Conservation (phyloP, 768 basidiomycete species). For the Suillus plorans region DNA sequence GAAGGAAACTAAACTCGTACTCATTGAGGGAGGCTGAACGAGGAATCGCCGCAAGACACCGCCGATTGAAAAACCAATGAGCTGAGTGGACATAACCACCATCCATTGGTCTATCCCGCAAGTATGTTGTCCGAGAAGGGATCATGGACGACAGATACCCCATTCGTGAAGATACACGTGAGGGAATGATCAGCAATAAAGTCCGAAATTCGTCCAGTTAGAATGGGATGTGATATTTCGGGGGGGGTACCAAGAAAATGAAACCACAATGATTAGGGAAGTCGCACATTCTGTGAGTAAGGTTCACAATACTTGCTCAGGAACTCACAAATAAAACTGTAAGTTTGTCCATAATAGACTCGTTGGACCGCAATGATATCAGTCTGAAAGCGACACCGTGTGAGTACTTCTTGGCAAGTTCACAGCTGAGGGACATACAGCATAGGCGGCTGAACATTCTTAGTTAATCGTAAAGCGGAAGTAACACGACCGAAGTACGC, state of each 20-base stretch:
- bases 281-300: constrained; percentile 8
- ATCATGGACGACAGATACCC: not conserved
- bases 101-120: constrained; percentile 50
- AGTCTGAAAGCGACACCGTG: constrained; percentile 35
- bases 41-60: constrained; percentile 60
- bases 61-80: constrained; percentile 64
- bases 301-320: constrained; percentile 10
- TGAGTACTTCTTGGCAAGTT: not conserved
- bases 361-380: constrained; percentile 75
- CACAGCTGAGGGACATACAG: constrained; percentile 22
- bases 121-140: no score
- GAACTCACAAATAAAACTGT: constrained; percentile 47
- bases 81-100: constrained; percentile 69
- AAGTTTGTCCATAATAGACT: constrained; percentile 61
- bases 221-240: not conserved
- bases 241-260: not conserved
- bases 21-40: constrained; percentile 60
- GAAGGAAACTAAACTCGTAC: constrained; percentile 28
- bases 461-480: constrained; percentile 4
- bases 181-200: not conserved
- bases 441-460: constrained; percentile 43
- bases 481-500: constrained; percentile 6
- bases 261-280: not conserved
- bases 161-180: not conserved
- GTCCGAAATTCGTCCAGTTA: not conserved